Conservation (phyloP, 306 rosid genomes). For the Begonia masoniana region DNA sequence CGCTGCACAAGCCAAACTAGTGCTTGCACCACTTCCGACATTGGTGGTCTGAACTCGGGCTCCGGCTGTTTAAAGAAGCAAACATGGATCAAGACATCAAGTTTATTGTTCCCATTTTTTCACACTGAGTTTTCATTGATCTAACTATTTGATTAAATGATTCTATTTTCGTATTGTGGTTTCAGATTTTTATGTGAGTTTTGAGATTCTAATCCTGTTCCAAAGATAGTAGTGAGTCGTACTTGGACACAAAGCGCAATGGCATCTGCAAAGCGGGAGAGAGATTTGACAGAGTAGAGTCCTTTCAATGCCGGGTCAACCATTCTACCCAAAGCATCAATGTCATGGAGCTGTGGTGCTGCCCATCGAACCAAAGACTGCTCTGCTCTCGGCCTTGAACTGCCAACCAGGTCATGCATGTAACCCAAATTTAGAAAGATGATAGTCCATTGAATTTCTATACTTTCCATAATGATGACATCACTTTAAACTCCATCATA, state of each 20-base stretch:
- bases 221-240: slow-evolving; percentile 3
- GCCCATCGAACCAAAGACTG: slow-evolving; percentile 98
- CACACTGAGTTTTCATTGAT: too few relatives aligned
- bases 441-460: too few relatives aligned
- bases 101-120: too few relatives aligned
- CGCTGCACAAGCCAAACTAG: slow-evolving; percentile 86
- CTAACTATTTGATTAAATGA: too few relatives aligned
- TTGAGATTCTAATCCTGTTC: too few relatives aligned
- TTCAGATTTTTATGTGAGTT: too few relatives aligned
- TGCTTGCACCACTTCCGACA: slow-evolving; percentile 96
- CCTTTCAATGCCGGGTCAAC: slow-evolving; percentile 91
- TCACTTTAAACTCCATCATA: too few relatives aligned
- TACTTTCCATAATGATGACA: too few relatives aligned
- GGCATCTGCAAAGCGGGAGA: slow-evolving; percentile 95
- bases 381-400: slow-evolving; percentile 76
- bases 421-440: too few relatives aligned
- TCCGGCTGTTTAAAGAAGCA: slow-evolving; percentile 43
- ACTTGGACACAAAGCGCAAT: slow-evolving; percentile 98
- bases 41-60: slow-evolving; percentile 97
- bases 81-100: too few relatives aligned
- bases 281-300: slow-evolving; percentile 84
- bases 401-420: slow-evolving; percentile 7
- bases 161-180: too few relatives aligned
- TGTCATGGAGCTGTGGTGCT: slow-evolving; percentile 98
- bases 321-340: slow-evolving; percentile 89